These are phyloP conservation scores for Xylogone sp. DNA, from an alignment of 2,329 filamentous ascomycete genomes.

Conservation along the genomic window DNA sequence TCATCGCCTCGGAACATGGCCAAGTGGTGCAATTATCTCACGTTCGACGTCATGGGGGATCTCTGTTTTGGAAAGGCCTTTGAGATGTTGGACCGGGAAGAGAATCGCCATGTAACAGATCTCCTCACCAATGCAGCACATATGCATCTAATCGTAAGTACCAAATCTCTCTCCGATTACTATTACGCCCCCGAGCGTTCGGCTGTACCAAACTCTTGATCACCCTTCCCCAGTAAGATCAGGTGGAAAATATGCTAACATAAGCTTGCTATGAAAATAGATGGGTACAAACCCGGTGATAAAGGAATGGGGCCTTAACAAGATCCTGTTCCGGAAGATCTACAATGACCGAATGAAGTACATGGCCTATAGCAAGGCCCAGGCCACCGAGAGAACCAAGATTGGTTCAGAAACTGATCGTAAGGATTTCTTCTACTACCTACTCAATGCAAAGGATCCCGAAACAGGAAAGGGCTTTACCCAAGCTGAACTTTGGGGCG, in stretches of 20 bases:
- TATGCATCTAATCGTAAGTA: slow-evolving; percentile 60
- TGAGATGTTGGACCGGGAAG: slow-evolving; percentile 41
- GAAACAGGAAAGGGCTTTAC: slow-evolving; percentile 52
- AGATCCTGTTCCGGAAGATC: slow-evolving; percentile 63
- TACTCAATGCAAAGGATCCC: slow-evolving; percentile 67
- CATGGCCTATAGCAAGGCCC: slow-evolving; percentile 66
- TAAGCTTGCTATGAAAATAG: slow-evolving; percentile 34
- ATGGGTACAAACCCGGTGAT: slow-evolving; percentile 65
- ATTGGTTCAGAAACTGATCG: slow-evolving; percentile 57
- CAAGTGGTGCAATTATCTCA: slow-evolving; percentile 35
- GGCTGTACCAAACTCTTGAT: too few species aligned
- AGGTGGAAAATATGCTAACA: slow-evolving; percentile 6
- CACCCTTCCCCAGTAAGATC: not conserved
- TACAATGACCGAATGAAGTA: slow-evolving; percentile 65
- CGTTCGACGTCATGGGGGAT: slow-evolving; percentile 48
- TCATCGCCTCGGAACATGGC: slow-evolving; percentile 57
- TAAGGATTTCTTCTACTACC: slow-evolving; percentile 73
- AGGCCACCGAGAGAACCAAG: slow-evolving; percentile 63
- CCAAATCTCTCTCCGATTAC: not conserved
- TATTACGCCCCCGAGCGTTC: too few species aligned
- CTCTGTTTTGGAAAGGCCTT: slow-evolving; percentile 48
- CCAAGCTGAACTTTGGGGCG: slow-evolving; percentile 30
- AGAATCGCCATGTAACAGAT: slow-evolving; percentile 63
- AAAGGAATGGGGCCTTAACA: slow-evolving; percentile 62
- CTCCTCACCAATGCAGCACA: slow-evolving; percentile 66